Evolutionary conservation across 164 flowering plant species (phyloP), one percentile per base, ranked within the genome.

Genomic region (Sextonia rubra): DNA sequence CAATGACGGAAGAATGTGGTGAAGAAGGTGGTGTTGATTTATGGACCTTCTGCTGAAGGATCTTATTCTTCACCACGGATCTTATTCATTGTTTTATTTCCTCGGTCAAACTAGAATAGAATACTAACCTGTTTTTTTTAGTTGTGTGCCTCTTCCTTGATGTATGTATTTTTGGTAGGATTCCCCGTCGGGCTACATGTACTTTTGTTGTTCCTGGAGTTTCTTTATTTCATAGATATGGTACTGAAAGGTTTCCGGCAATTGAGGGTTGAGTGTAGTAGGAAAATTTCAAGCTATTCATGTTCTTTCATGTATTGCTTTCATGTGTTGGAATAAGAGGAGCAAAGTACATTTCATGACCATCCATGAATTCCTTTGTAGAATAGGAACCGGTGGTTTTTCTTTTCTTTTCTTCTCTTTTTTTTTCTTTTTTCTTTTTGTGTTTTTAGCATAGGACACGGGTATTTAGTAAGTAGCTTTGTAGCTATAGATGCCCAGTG

Each of bases 31-130:
- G 11, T 37, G 44, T 37, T 0, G 44, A 73, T 17, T 77, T 81
- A 5, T 81, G 83, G 83, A 78, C 72, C 77, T 81, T 81, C 47
- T 81, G 81, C 74, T 81, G 62, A 70, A 47, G 22, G 55, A 58
- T 65, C 37, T 20, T 23, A 37, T 27, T 63, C 66, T 71, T 32
- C 20, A 55, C 37, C 47, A 52, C 47, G 18, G 56, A 27, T 29
- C 30, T 75, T 61, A 69, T 56, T 61, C 22, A 14, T 56, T 69
- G 69, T 4, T 49, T 69, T 17, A 2, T n/a, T 60, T 37, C 47
- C 26, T 63, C 63, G 23, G 24, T 44, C 47, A 12, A 12, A 27
- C 9, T 70, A 26, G 20, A 20, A 52, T 18, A 52, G 44, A 20
- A 52, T 52, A 15, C 14, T 17, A 18, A 55, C 52, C 58, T 48